Evolutionary conservation across 495 filamentous ascomycete genomes (phyloP).

Genomic region (Lophium mytilinum): DNA sequence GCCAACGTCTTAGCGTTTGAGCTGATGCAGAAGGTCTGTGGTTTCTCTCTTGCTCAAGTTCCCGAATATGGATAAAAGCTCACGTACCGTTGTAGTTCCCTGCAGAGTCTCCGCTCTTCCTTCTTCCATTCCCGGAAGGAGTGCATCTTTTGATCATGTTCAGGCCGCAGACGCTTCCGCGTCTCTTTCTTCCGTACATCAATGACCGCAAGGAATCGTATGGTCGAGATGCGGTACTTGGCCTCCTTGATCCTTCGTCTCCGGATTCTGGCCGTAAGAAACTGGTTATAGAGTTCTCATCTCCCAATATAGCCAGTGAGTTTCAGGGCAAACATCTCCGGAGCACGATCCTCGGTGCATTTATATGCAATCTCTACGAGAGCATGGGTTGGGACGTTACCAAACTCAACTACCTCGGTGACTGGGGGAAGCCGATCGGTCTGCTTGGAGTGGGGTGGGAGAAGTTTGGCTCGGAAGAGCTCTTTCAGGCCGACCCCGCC

Average conservation of each 20-base stretch:
- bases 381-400: conserved; percentile 34
- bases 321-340: conserved; percentile 63
- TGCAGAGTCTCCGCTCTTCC: conserved; percentile 8
- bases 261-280: conserved; percentile 64
- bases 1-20: conserved; percentile 3
- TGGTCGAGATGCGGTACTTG: conserved; percentile 57
- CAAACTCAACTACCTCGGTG: conserved; percentile 58
- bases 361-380: conserved; percentile 47
- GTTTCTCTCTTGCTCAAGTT: neutral
- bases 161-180: conserved; percentile 3
- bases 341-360: conserved; percentile 60
- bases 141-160: conserved; percentile 11
- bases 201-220: conserved; percentile 44
- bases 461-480: conserved; percentile 51
- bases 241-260: conserved; percentile 59
- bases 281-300: conserved; percentile 48
- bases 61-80: neutral
- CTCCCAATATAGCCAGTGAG: conserved; percentile 57
- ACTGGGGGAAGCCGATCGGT: conserved; percentile 63
- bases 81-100: conserved; percentile 6
- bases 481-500: conserved; percentile 49
- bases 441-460: conserved; percentile 52
- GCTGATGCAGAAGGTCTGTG: conserved; percentile 10
- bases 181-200: conserved; percentile 11
- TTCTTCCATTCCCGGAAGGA: conserved; percentile 9